These are phyloP conservation scores for Lentinula aciculospora DNA, from an alignment of 768 basidiomycete species.

Conservation along the genomic window DNA sequence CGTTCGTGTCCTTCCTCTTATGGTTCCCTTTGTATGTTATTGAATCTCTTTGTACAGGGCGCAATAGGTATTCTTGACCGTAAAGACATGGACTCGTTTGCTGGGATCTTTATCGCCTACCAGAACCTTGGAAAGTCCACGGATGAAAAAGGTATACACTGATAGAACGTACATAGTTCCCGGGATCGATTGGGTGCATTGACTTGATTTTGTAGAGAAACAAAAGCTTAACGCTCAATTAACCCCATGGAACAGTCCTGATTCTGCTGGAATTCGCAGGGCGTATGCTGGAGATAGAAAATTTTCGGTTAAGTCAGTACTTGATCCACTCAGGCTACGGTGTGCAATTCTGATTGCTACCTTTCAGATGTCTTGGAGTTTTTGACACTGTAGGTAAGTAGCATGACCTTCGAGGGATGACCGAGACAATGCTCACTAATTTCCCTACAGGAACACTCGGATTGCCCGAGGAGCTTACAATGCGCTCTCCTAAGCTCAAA, in stretches of 20 bases:
- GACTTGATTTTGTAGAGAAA: slow-evolving; percentile 24
- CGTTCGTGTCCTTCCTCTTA: slow-evolving; percentile 27
- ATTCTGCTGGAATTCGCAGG: slow-evolving; percentile 48
- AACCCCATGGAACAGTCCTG: slow-evolving; percentile 45
- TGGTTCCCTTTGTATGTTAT: background rate
- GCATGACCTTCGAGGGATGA: background rate
- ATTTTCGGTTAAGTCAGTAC: slow-evolving; percentile 59
- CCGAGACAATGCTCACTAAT: background rate
- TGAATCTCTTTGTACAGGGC: slow-evolving; percentile 33
- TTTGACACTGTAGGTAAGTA: slow-evolving; percentile 72
- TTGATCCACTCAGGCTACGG: background rate
- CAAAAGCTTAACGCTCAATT: slow-evolving; percentile 36
- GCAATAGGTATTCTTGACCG: slow-evolving; percentile 68
- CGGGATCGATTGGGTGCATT: too few species aligned
- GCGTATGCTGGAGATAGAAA: slow-evolving; percentile 36
- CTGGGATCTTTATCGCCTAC: slow-evolving; percentile 52
- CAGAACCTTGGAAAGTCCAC: slow-evolving; percentile 56
- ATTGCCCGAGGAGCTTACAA: slow-evolving; percentile 58
- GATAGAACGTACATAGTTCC: background rate
- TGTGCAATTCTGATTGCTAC: background rate
- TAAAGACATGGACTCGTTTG: slow-evolving; percentile 69
- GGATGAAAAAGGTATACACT: slow-evolving; percentile 33
- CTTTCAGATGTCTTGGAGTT: slow-evolving; percentile 57
- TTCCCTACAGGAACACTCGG: slow-evolving; percentile 36
- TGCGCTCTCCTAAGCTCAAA: slow-evolving; percentile 34